Base-by-base conservation (phyloP, 164 flowering plant species). In the Pachysandra terminalis region DNA sequence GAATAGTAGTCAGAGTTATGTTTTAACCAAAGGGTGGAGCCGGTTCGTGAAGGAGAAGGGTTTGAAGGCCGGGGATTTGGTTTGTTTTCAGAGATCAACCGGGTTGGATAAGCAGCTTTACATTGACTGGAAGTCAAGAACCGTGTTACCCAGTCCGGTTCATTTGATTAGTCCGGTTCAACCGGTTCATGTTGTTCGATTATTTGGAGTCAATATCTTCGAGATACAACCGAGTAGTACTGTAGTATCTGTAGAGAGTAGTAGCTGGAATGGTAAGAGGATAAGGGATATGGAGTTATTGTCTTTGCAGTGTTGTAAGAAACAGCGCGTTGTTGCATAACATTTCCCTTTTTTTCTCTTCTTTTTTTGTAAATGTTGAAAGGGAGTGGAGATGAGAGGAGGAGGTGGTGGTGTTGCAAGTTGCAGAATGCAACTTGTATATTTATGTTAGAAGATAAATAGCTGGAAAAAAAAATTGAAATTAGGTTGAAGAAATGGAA, bases 1-100 rank as follows among this genome's bases (percentile, higher is more conserved):
- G 97, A 91, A 91, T 65, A 89, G 96, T 58, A 91, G 96, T 65
- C 97, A 91, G 61, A 91, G 97, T 73, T 91, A 91, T 35, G 97
- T 91, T 37, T 72, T 91, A 21, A 91, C 97, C 0, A 91, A 91
- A 67, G 97, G 97, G 19, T 91, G 97, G 97, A 89, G 96, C 78
- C 74, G 96, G 26, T 91, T 89, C 71, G 97, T 91, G 49, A 91
- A 91, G 81, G 97, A 91, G 80, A 91, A 91, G 77, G 74, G 64
- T n/a, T 72, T 91, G 40, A 77, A 78, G 37, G 93, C 97, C 32
- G 97, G 97, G 0, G 97, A 91, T 75, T 27, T 82, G 21, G 93
- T 91, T 0, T 67, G 80, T 21, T 90, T 90, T 58, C 80, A 80
- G 37, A 67, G 88, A 41, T 87, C 91, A 0, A 79, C 80, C 35